These are phyloP conservation scores for Platanthera guangdongensis DNA, from an alignment of 106 monocot genomes.

Conservation along the genomic window DNA sequence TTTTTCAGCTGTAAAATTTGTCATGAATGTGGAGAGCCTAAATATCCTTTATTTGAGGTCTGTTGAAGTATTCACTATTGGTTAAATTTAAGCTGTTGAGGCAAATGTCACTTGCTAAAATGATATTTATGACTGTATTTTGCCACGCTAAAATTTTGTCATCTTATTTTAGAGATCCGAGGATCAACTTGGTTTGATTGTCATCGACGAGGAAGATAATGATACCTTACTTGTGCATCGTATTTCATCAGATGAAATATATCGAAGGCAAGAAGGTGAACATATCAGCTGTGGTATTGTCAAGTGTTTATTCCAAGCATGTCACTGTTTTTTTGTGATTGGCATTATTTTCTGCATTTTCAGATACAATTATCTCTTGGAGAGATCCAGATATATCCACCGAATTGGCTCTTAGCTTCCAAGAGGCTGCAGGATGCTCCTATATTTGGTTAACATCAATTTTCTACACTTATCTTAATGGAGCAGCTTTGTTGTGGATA, in stretches of 20 bases:
- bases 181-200: conserved; percentile 71
- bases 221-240: conserved; percentile 71
- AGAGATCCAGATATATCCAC: conserved; percentile 62
- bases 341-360: conserved; percentile 9
- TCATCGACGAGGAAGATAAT: conserved; percentile 89
- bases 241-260: conserved; percentile 79
- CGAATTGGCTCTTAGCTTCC: conserved; percentile 92
- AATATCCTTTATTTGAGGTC: not conserved
- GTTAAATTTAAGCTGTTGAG: not conserved
- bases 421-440: conserved; percentile 87
- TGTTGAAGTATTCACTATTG: not conserved
- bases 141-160: not conserved
- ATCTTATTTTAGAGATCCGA: conserved; percentile 25
- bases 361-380: conserved; percentile 98
- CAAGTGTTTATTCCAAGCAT: not conserved
- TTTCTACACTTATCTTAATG: not conserved
- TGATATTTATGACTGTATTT: not conserved
- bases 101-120: not conserved
- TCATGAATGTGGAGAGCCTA: not conserved
- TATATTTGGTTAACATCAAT: conserved; percentile 58
- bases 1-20: not conserved
- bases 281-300: not conserved
- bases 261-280: conserved; percentile 88
- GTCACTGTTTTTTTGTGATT: not conserved
- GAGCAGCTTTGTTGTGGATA: not conserved